A percentile compares a stretch with the other conserved stretches of the same genome.
Conservation (phyloP, 441 rosid genomes). For the Omphalea diandra region DNA sequence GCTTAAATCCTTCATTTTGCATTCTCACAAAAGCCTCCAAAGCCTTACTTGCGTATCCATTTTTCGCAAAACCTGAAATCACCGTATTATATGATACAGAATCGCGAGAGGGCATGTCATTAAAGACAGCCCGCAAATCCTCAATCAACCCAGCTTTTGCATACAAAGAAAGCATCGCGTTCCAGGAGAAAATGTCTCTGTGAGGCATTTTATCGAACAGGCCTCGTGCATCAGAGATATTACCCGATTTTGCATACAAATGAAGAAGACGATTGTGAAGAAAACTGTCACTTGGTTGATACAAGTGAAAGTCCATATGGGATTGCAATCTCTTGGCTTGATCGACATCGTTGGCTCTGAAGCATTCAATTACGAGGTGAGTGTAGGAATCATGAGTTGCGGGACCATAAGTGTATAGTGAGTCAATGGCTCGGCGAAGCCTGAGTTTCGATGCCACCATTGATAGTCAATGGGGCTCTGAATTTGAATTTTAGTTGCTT, state of each 20-base stretch:
- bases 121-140: conserved; percentile 54
- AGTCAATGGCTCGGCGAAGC: conserved; percentile 44
- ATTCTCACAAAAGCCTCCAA: conserved; percentile 50
- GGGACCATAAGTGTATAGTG: conserved; percentile 30
- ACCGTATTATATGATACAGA: conserved; percentile 77
- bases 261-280: conserved; percentile 57
- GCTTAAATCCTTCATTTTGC: conserved; percentile 50
- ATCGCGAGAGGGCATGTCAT: conserved; percentile 53
- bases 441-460: conserved; percentile 36
- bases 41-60: conserved; percentile 50
- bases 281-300: conserved; percentile 39
- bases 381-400: conserved; percentile 45
- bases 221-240: conserved; percentile 32
- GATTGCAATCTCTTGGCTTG: conserved; percentile 49
- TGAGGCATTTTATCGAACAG: conserved; percentile 60
- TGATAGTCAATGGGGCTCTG: not conserved
- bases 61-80: conserved; percentile 65
- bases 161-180: conserved; percentile 61
- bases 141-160: conserved; percentile 36
- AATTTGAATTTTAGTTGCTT: not conserved
- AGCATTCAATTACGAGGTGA: conserved; percentile 48
- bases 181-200: conserved; percentile 53
- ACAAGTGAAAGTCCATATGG: conserved; percentile 48
- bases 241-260: conserved; percentile 39
- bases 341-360: conserved; percentile 42